Evolutionary conservation across 1,284 basidiomycete species (phyloP), one percentile per base, ranked within the genome.

Genomic region (Sphaerobolus stellatus): DNA sequence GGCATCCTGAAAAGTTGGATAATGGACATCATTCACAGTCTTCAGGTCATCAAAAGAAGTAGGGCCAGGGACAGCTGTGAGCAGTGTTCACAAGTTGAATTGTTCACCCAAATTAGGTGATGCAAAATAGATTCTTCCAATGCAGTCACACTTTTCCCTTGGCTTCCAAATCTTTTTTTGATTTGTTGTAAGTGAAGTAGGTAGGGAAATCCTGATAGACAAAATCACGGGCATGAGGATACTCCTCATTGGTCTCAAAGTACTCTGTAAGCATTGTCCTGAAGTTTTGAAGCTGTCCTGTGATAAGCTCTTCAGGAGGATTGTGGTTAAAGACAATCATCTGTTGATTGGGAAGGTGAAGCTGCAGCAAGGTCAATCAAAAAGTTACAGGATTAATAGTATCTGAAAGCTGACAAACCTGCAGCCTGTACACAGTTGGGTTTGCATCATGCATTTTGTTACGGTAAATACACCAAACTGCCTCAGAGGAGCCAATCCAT

Each of bases 131-230:
- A 77, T 75, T 0, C 70, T 52, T 1, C 75, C 75, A 28, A 76
- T 52, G 0, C 71, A 66, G 56, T 59, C 62, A 1, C 61, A 61
- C 27, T 53, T 38, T 33, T 65, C 24, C 1, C 67, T 60, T 0
- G 62, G 34, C 5, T 51, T 65, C 75, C 75, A 75, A 6, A 1
- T 28, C 4, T 36, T 28, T 16, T n/a, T 49, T 24, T 22, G 54
- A 53, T 9, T 43, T 36, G 1, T 58, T 48, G 52, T 59, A 71
- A 1, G 61, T 56, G 55, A 67, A 72, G 0, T 52, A 1, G 22
- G 68, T 62, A 0, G 72, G 72, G 58, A 78, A 75, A 1, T 79
- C 73, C n/a, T 76, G 71, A 52, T 78, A 79, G 0, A 69, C 68
- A 34, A 61, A 51, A 6, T 65, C 24, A 2, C 66, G 60, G 5